These are phyloP conservation scores for Sporisorium graminicola DNA, from an alignment of 1,284 basidiomycete species.

Conservation along the genomic window DNA sequence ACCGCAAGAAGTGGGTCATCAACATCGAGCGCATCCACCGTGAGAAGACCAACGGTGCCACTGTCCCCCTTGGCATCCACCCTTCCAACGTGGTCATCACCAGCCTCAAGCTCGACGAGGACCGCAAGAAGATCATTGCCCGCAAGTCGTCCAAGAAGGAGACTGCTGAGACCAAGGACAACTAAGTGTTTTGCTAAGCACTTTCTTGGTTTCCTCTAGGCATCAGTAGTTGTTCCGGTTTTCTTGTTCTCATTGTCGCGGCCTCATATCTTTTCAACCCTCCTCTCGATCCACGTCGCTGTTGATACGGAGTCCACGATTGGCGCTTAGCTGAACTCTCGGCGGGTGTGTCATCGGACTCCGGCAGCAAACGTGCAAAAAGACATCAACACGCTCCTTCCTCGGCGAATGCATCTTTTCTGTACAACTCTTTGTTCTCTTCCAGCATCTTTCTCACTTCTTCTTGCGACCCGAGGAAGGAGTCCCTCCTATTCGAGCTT, in stretches of 20 bases:
- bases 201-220: background rate
- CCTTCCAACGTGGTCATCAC: slow-evolving; percentile 95
- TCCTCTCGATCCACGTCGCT: background rate
- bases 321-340: background rate
- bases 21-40: slow-evolving; percentile 97
- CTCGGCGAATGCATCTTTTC: slow-evolving; percentile 10
- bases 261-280: slow-evolving; percentile 10
- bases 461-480: slow-evolving; percentile 19
- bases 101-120: slow-evolving; percentile 70
- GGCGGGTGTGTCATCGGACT: background rate
- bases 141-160: slow-evolving; percentile 63
- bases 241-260: slow-evolving; percentile 20
- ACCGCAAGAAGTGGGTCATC: slow-evolving; percentile 99
- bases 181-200: slow-evolving; percentile 29
- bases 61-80: slow-evolving; percentile 92
- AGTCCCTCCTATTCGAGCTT: background rate
- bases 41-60: slow-evolving; percentile 97
- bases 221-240: slow-evolving; percentile 4
- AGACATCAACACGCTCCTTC: background rate
- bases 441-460: slow-evolving; percentile 23
- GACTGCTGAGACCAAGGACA: slow-evolving; percentile 50
- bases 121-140: slow-evolving; percentile 65
- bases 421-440: slow-evolving; percentile 20
- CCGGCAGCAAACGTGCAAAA: slow-evolving; percentile 9
- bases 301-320: background rate